Base-by-base conservation (phyloP, 2,329 filamentous ascomycete genomes). In the Cadophora sp. region DNA sequence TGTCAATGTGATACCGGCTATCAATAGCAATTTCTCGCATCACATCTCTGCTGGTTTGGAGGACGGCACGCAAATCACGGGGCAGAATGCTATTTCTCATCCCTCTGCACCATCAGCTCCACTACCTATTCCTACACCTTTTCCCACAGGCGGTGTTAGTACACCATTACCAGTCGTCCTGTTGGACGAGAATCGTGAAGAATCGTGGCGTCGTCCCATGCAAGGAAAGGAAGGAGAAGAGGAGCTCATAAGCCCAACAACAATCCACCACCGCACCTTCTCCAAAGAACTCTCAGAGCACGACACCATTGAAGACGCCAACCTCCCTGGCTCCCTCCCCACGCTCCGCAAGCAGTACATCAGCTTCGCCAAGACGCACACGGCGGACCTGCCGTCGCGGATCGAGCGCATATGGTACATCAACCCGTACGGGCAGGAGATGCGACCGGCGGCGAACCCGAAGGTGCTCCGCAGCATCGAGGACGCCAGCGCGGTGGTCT, bases 391-490 rank as follows among this genome's bases (percentile, higher is more conserved):
- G 1, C 86, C 92, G 0, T 85, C 91, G 0, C 85, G 92, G 33
- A 97, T 98, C 72, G 84, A 89, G 64, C 83, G 94, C 2, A 85
- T 98, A 39, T 98, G 94, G 93, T 98, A 98, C 81, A 98, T 98
- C 81, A 98, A 97, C 76, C 95, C 95, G 0, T 98, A 97, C 78
- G 95, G 95, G n/a, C 93, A 97, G 77, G 94, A 97, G 79, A 97
- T 98, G 72, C 88, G 90, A 20, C 92, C 94, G 0, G 86, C 89
- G 0, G 91, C 93, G 1, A 98, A 97, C 74, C 89, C 93, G 0
- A 89, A 93, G 60, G 93, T 95, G 0, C 74, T 97, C 0, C 85
- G 88, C 8, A 66, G 62, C 30, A 66, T 98, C 0, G 81, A 82
- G 18, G 80, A 81, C 1, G 85, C 91, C 0, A 85, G 88, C 65